phyloP scores from a whole-genome alignment of 1,284 basidiomycete genomes.

The Chiua sp. region DNA sequence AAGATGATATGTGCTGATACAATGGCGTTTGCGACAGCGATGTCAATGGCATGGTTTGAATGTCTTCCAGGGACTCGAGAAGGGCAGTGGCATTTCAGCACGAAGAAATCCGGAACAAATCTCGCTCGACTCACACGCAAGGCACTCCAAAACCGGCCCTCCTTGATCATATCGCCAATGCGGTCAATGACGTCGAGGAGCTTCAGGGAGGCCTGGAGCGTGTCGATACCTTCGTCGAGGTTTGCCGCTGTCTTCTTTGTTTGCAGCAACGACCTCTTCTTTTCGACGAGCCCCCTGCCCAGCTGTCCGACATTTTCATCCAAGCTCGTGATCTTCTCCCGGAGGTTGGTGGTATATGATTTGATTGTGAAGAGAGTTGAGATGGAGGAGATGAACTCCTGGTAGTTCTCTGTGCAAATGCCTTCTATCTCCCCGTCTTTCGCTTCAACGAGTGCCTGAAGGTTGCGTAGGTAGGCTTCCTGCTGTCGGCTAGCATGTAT shows the following conservation, averaged over 20 bases:
- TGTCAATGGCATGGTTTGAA: slow-evolving; percentile 89
- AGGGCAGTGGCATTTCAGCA: slow-evolving; percentile 35
- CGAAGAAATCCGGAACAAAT: slow-evolving; percentile 26
- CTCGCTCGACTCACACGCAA: slow-evolving; percentile 74
- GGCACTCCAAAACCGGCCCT: slow-evolving; percentile 96
- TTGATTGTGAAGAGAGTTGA: slow-evolving; percentile 96
- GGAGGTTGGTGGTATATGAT: slow-evolving; percentile 83
- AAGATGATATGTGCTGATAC: slow-evolving; percentile 91
- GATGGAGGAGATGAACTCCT: slow-evolving; percentile 97
- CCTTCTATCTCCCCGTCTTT: slow-evolving; percentile 98
- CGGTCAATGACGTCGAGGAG: slow-evolving; percentile 95
- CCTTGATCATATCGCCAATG: slow-evolving; percentile 90
- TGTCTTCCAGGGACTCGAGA: slow-evolving; percentile 88
- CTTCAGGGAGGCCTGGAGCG: slow-evolving; percentile 89
- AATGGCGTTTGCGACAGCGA: slow-evolving; percentile 93
- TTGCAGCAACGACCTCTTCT: slow-evolving; percentile 89
- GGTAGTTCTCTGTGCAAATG: slow-evolving; percentile 96
- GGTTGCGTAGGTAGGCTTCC: slow-evolving; percentile 87
- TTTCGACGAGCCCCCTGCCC: slow-evolving; percentile 85
- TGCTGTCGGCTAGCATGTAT: slow-evolving; percentile 92
- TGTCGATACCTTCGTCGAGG: slow-evolving; percentile 96
- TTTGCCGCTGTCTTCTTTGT: slow-evolving; percentile 92
- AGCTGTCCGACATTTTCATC: slow-evolving; percentile 79
- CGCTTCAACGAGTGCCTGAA: slow-evolving; percentile 87
- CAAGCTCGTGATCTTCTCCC: slow-evolving; percentile 76